phyloP scores from a whole-genome alignment of 352 stramenopile species.

The Blastocystis sp. region DNA sequence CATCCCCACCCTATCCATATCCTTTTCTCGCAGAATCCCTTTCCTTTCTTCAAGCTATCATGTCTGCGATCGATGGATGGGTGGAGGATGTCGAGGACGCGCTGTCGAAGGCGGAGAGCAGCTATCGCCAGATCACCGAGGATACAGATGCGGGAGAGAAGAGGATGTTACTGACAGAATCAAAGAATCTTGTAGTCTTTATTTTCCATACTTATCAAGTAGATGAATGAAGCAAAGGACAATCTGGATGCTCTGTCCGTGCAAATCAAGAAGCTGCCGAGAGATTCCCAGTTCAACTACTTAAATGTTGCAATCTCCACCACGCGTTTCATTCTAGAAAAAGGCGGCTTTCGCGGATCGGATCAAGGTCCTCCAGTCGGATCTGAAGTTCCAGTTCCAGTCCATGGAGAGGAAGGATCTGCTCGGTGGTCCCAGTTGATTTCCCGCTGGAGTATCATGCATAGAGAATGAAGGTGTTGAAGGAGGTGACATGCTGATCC shows the following conservation, averaged over 20 bases:
- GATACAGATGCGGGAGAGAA: conserved; percentile 22
- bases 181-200: not conserved
- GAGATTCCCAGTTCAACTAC: conserved; percentile 35
- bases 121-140: conserved; percentile 39
- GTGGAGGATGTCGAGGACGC: conserved; percentile 36
- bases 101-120: conserved; percentile 25
- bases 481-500: conserved; percentile 52
- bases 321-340: conserved; percentile 1
- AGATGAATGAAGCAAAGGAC: conserved; percentile 57
- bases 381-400: conserved; percentile 53
- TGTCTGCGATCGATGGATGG: conserved; percentile 42
- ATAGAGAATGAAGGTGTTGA: conserved; percentile 30
- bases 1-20: not conserved
- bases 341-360: conserved; percentile 29
- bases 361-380: conserved; percentile 53
- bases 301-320: not conserved
- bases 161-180: conserved; percentile 4
- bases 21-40: not conserved
- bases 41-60: not conserved
- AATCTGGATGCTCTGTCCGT: conserved; percentile 35
- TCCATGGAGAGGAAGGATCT: conserved; percentile 51
- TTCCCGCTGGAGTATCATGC: not conserved
- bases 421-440: not conserved
- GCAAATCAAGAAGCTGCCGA: conserved; percentile 52
- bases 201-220: not conserved